These are phyloP conservation scores for Malassezia sp. DNA, from an alignment of 1,284 basidiomycete species.

Conservation along the genomic window DNA sequence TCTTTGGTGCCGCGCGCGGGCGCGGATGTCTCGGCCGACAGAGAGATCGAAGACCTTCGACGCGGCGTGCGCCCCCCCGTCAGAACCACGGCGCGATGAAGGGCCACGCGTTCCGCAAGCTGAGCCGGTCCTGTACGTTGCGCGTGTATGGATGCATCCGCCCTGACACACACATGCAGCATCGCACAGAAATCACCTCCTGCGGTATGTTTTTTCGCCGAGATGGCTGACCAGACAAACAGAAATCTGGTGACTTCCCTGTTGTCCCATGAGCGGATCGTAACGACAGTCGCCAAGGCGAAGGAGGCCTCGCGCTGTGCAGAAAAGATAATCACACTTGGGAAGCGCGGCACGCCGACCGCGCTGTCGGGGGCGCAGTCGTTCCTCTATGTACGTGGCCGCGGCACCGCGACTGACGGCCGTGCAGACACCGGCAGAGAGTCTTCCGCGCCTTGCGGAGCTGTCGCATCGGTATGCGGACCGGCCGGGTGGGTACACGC, in stretches of 20 bases:
- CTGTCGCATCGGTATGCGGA: slow-evolving; percentile 70
- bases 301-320: slow-evolving; percentile 79
- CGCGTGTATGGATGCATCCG: too few species aligned
- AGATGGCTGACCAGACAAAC: not conserved
- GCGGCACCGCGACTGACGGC: too few species aligned
- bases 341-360: slow-evolving; percentile 29
- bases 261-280: slow-evolving; percentile 88
- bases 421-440: slow-evolving; percentile 48
- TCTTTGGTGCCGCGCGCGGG: not conserved
- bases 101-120: slow-evolving; percentile 42
- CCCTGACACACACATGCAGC: not conserved
- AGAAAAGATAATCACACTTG: slow-evolving; percentile 63
- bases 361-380: slow-evolving; percentile 25
- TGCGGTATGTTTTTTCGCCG: slow-evolving; percentile 4
- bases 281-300: slow-evolving; percentile 91
- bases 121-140: slow-evolving; percentile 30
- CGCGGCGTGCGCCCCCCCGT: not conserved
- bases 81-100: slow-evolving; percentile 26
- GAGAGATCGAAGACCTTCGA: not conserved
- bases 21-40: slow-evolving; percentile 9
- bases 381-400: slow-evolving; percentile 38
- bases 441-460: slow-evolving; percentile 64
- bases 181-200: slow-evolving; percentile 15
- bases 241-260: slow-evolving; percentile 82
- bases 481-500: slow-evolving; percentile 86